phyloP scores from a whole-genome alignment of 2,329 filamentous ascomycete species.

The Trichoderma gracile region DNA sequence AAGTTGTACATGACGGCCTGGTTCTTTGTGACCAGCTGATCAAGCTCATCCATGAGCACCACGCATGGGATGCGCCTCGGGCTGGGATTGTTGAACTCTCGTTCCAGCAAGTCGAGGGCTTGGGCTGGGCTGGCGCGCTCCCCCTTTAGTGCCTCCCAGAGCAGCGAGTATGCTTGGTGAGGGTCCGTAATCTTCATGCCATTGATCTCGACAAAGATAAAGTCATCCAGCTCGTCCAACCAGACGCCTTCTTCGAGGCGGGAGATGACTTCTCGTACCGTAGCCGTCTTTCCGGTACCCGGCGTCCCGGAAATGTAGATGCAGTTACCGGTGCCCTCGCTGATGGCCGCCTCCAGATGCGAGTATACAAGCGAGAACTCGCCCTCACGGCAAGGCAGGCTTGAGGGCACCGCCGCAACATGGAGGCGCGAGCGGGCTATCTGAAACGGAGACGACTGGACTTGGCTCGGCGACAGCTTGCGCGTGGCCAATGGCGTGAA shows the following conservation, averaged over 20 bases:
- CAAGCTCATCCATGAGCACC: constrained; percentile 96
- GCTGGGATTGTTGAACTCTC: constrained; percentile 89
- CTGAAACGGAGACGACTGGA: constrained; percentile 85
- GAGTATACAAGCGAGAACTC: constrained; percentile 93
- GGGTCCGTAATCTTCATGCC: constrained; percentile 99
- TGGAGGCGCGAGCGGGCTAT: constrained; percentile 86
- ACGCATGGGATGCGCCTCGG: constrained; percentile 92
- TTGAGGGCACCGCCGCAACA: constrained; percentile 87
- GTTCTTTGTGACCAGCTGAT: constrained; percentile 96
- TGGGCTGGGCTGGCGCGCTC: constrained; percentile 91
- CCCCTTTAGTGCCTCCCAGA: constrained; percentile 95
- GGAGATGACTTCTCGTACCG: constrained; percentile 89
- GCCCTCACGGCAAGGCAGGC: constrained; percentile 84
- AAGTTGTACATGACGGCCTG: constrained; percentile 99
- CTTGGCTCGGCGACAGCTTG: constrained; percentile 71
- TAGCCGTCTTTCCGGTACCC: constrained; percentile 95
- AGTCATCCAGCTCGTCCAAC: constrained; percentile 92
- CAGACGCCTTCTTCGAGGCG: constrained; percentile 85
- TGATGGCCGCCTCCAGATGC: constrained; percentile 90
- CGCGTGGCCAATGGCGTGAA: constrained; percentile 95
- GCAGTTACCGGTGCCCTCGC: constrained; percentile 88
- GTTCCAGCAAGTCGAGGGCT: constrained; percentile 84
- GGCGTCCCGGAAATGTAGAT: constrained; percentile 99
- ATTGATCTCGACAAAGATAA: constrained; percentile 99
- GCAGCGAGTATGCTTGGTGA: constrained; percentile 88